Conservation (phyloP, 352 stramenopile genomes). For the Phytopythium oedochilum region DNA sequence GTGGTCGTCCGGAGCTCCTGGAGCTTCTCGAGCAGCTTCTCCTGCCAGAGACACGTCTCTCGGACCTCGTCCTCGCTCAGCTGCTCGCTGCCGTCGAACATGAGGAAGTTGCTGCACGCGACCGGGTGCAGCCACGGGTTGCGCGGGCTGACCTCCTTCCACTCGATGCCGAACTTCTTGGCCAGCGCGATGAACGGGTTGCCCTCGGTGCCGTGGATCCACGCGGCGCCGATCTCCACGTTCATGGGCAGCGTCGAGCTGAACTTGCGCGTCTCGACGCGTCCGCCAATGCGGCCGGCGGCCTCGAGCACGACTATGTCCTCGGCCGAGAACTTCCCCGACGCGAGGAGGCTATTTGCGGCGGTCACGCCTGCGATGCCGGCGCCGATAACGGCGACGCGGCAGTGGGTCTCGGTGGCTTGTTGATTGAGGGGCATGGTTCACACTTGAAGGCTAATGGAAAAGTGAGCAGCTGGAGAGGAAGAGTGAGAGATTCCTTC, state of each 20-base stretch:
- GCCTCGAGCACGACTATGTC: constrained; percentile 51
- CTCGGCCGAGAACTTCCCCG: constrained; percentile 18
- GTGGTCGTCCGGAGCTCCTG: constrained; percentile 25
- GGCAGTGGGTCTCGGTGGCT: constrained; percentile 8
- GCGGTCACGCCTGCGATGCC: constrained; percentile 43
- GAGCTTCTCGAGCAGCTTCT: constrained; percentile 37
- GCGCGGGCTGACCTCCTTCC: constrained; percentile 41
- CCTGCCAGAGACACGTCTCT: constrained; percentile 41
- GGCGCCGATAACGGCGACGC: constrained; percentile 41
- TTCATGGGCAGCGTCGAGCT: constrained; percentile 32
- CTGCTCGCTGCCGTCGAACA: constrained; percentile 26
- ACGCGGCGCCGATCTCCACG: constrained; percentile 52
- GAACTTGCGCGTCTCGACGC: constrained; percentile 44
- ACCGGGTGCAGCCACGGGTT: constrained; percentile 56
- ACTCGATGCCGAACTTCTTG: constrained; percentile 26
- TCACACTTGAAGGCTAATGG: background rate
- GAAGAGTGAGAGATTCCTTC: background rate
- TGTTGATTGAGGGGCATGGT: constrained; percentile 4
- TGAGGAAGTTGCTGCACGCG: constrained; percentile 39
- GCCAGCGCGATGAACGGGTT: constrained; percentile 43
- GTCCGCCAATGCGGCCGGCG: constrained; percentile 38
- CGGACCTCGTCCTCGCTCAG: constrained; percentile 22
- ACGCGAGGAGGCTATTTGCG: constrained; percentile 31
- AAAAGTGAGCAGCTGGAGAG: constrained; percentile 1
- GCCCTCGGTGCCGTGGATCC: constrained; percentile 47